These are phyloP conservation scores for Diplocarpon mali DNA, from an alignment of 2,329 filamentous ascomycete genomes.

Conservation along the genomic window DNA sequence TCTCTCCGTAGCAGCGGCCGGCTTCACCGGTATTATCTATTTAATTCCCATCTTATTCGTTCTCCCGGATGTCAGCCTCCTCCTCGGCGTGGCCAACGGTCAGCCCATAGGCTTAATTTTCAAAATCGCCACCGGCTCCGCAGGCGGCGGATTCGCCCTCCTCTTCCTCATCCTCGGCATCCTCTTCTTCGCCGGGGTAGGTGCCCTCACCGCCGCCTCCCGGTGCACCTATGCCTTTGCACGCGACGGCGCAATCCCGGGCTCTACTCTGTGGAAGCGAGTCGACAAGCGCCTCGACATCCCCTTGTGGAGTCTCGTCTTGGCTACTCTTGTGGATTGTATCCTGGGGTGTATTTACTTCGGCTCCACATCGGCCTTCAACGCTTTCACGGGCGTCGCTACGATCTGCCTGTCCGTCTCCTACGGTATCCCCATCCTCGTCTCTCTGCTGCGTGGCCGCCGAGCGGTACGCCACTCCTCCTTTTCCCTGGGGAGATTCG, in stretches of 20 bases:
- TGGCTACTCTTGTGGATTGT: conserved; percentile 59
- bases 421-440: conserved; percentile 65
- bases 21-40: conserved; percentile 55
- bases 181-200: conserved; percentile 64
- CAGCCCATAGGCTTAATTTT: conserved; percentile 70
- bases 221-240: conserved; percentile 69
- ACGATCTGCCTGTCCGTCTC: conserved; percentile 69
- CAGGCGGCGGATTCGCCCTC: conserved; percentile 62
- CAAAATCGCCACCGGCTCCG: conserved; percentile 50
- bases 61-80: conserved; percentile 51
- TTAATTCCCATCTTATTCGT: conserved; percentile 68
- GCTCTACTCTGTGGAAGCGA: conserved; percentile 52
- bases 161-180: conserved; percentile 69
- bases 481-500: conserved; percentile 59
- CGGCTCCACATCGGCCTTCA: conserved; percentile 65
- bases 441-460: conserved; percentile 57
- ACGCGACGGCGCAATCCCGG: conserved; percentile 63
- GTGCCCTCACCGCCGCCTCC: conserved; percentile 62
- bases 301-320: conserved; percentile 56
- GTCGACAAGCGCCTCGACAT: conserved; percentile 58
- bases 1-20: conserved; percentile 54
- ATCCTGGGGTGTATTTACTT: conserved; percentile 71
- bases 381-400: conserved; percentile 68
- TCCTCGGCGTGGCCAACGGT: conserved; percentile 56
- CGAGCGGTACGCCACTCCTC: conserved; percentile 52